phyloP scores from a whole-genome alignment of 768 basidiomycete species.

The Lepiota subincarnata region DNA sequence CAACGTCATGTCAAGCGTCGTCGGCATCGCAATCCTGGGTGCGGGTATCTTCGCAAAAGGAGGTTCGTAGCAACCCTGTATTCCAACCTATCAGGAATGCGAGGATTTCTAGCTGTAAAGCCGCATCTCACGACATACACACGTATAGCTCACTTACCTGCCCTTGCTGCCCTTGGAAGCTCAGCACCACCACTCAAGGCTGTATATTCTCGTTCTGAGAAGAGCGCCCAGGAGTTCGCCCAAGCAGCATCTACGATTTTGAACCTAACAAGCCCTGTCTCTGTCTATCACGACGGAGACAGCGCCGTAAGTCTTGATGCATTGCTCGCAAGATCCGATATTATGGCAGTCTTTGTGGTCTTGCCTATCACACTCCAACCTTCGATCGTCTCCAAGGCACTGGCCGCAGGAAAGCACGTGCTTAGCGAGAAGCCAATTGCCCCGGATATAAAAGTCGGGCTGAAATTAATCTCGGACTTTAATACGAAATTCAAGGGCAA shows the following conservation, averaged over 20 bases:
- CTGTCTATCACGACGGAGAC: conserved; percentile 55
- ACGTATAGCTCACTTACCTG: conserved; percentile 69
- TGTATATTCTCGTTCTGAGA: conserved; percentile 76
- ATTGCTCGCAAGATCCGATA: conserved; percentile 64
- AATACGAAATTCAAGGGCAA: conserved; percentile 59
- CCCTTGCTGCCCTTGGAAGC: conserved; percentile 50
- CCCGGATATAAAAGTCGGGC: conserved; percentile 59
- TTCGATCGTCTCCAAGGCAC: conserved; percentile 53
- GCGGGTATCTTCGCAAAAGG: conserved; percentile 76
- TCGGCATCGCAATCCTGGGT: conserved; percentile 73
- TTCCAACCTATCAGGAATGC: too few species aligned
- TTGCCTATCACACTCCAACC: conserved; percentile 80
- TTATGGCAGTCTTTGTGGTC: conserved; percentile 68
- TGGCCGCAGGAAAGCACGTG: conserved; percentile 82
- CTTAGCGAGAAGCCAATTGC: conserved; percentile 87
- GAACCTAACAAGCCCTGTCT: conserved; percentile 36
- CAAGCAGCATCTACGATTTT: conserved; percentile 38
- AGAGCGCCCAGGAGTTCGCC: conserved; percentile 52
- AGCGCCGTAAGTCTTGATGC: conserved; percentile 45
- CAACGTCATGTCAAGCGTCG: conserved; percentile 32
- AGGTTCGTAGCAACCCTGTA: conserved; percentile 38
- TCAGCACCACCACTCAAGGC: conserved; percentile 50
- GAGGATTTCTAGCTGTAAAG: not conserved
- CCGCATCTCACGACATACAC: conserved; percentile 2
- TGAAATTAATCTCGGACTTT: conserved; percentile 63